Evolutionary conservation across 129 eudicot species (phyloP), one percentile per base, ranked within the genome.

Genomic region (Flaveria sonorensis): DNA sequence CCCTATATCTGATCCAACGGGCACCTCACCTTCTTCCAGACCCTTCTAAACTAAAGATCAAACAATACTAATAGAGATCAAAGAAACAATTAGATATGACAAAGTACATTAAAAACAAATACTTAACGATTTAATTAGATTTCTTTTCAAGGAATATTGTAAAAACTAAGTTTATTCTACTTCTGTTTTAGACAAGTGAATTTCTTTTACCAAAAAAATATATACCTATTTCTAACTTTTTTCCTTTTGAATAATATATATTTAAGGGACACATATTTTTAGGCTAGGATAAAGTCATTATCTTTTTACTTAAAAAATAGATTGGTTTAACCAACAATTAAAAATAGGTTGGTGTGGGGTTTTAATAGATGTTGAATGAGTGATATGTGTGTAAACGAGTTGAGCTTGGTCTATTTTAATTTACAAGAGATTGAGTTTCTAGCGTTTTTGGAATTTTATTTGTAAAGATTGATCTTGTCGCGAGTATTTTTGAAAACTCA

Each of bases 11-110:
- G 2, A 77, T 63, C 77, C 71, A 26, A 75, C 88, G 90, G 86
- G 65, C 65, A 10, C 1, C 3, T 60, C 59, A 18, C 46, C 14
- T 55, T 14, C 66, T 88, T 88, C 93, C 63, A 81, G 86, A 81
- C 74, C 45, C 81, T 83, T 81, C 90, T 53, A 42, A 47, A 45
- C 10, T 8, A n/a, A 68, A 30, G 42, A 53, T 68, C 68, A 77
- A 39, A 13, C 6, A 56, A 55, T 1, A 53, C 39, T 52, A 19
- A 11, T 0, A 10, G 47, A 14, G 2, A 7, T 45, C 50, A 16
- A 8, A 21, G 18, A 66, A 39, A 39, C 40, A 43, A 66, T n/a
- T 10, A 57, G 10, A 9, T 57, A 57, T 19, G 61, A 53, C 20
- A 20, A 20, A 57, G 23, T 57, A 57, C 10, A 2, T 21, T 10